Conservation (phyloP, 768 basidiomycete genomes). For the Lentinula lateritia region DNA sequence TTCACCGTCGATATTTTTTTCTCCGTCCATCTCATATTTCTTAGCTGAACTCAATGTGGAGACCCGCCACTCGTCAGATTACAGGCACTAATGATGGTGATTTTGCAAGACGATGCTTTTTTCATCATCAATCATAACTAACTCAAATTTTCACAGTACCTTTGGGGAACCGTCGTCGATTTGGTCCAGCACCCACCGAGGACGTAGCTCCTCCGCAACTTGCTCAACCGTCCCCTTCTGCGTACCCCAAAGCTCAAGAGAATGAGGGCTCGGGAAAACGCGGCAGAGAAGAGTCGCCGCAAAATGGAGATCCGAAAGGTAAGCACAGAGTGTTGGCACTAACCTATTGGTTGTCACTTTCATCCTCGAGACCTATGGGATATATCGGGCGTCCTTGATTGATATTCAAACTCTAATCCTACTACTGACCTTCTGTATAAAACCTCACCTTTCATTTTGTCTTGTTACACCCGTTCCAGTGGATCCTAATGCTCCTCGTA, state of each 20-base stretch:
- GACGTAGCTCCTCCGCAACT: slow-evolving; percentile 79
- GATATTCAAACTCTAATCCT: slow-evolving; percentile 9
- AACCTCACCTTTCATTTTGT: slow-evolving; percentile 38
- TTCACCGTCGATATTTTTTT: slow-evolving; percentile 1
- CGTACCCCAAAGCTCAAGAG: slow-evolving; percentile 64
- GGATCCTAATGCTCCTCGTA: slow-evolving; percentile 83
- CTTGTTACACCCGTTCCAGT: slow-evolving; percentile 47
- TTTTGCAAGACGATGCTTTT: slow-evolving; percentile 18
- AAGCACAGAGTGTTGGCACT: slow-evolving; percentile 42
- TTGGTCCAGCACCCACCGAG: slow-evolving; percentile 83
- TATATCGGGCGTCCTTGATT: not conserved
- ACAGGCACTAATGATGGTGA: slow-evolving; percentile 90
- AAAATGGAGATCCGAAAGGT: slow-evolving; percentile 65
- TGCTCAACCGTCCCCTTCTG: slow-evolving; percentile 82
- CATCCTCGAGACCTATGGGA: slow-evolving; percentile 18
- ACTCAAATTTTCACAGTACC: slow-evolving; percentile 47
- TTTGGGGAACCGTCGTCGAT: slow-evolving; percentile 83
- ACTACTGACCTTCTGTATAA: slow-evolving; percentile 52
- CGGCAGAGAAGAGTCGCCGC: slow-evolving; percentile 64
- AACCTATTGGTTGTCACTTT: slow-evolving; percentile 22
- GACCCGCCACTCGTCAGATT: slow-evolving; percentile 82
- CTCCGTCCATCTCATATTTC: slow-evolving; percentile 20
- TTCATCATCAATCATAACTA: slow-evolving; percentile 4
- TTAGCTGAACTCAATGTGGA: slow-evolving; percentile 63
- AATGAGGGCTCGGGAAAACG: slow-evolving; percentile 55